phyloP scores from a whole-genome alignment of 1,284 basidiomycete genomes.

The Anthracocystis panici-leucophaei region DNA sequence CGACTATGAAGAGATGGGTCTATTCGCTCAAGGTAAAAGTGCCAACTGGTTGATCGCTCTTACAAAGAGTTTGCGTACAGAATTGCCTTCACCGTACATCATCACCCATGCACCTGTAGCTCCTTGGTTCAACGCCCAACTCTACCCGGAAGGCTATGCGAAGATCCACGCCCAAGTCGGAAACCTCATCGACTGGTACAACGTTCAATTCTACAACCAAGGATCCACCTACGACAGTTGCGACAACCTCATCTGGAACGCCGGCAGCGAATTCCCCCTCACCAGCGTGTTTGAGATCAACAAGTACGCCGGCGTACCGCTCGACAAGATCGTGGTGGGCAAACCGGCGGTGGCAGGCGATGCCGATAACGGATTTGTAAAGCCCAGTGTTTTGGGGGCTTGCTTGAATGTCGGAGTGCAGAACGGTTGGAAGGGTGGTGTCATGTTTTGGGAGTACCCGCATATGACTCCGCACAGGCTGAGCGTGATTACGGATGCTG shows the following conservation, averaged over 20 bases:
- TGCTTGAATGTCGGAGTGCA: slow-evolving; percentile 75
- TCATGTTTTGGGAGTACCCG: slow-evolving; percentile 56
- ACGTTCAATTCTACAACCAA: slow-evolving; percentile 70
- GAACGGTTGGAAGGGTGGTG: slow-evolving; percentile 76
- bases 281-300: slow-evolving; percentile 77
- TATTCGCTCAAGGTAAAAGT: slow-evolving; percentile 35
- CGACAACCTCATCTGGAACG: slow-evolving; percentile 73
- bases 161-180: slow-evolving; percentile 48
- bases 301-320: slow-evolving; percentile 72
- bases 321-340: slow-evolving; percentile 75
- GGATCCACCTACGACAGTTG: slow-evolving; percentile 40
- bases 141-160: slow-evolving; percentile 45
- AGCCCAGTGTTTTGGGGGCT: slow-evolving; percentile 73
- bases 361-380: slow-evolving; percentile 76
- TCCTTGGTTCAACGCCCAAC: slow-evolving; percentile 54
- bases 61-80: slow-evolving; percentile 70
- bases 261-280: slow-evolving; percentile 74
- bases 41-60: slow-evolving; percentile 69
- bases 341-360: slow-evolving; percentile 75
- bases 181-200: slow-evolving; percentile 71
- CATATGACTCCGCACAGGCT: slow-evolving; percentile 49
- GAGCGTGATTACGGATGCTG: slow-evolving; percentile 43
- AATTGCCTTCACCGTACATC: slow-evolving; percentile 70
- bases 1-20: slow-evolving; percentile 74
- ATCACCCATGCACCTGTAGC: slow-evolving; percentile 66